Percentiles rank a stretch among this genome's conserved stretches.
Conservation (phyloP, 2,329 filamentous ascomycete genomes). For the Daldinia sp. region DNA sequence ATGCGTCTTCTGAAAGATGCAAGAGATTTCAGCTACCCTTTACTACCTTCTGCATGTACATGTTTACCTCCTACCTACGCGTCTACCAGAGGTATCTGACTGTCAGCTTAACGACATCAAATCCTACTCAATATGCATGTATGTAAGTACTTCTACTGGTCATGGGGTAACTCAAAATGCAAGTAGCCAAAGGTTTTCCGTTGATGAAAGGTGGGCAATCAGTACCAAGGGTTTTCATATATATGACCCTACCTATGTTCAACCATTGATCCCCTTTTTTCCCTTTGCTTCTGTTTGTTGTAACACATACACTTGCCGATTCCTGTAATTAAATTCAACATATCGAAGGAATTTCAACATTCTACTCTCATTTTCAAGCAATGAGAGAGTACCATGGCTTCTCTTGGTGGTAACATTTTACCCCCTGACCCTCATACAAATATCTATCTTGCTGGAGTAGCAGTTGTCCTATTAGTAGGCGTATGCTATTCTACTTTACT, state of each 20-base stretch:
- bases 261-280: slow-evolving; percentile 8
- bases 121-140: slow-evolving; percentile 12
- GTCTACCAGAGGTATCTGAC: neutral
- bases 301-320: slow-evolving; percentile 27
- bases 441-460: slow-evolving; percentile 66
- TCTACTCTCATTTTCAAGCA: slow-evolving; percentile 51
- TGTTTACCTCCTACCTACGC: neutral
- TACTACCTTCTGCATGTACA: slow-evolving; percentile 28
- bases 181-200: slow-evolving; percentile 19
- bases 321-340: slow-evolving; percentile 42
- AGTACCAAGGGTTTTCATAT: slow-evolving; percentile 22
- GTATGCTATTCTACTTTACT: slow-evolving; percentile 62
- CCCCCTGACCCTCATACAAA: slow-evolving; percentile 60
- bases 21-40: slow-evolving; percentile 9
- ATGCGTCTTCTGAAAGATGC: slow-evolving; percentile 17
- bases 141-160: slow-evolving; percentile 12
- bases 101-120: slow-evolving; percentile 4
- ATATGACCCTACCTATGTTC: slow-evolving; percentile 20
- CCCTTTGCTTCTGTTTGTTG: slow-evolving; percentile 22
- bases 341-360: slow-evolving; percentile 42
- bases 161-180: slow-evolving; percentile 16
- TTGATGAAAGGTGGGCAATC: slow-evolving; percentile 17
- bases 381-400: slow-evolving; percentile 81
- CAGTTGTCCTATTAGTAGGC: slow-evolving; percentile 64
- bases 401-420: slow-evolving; percentile 74